These are phyloP conservation scores for Trypanosoma caninum DNA, from an alignment of 208 protist species.

Conservation along the genomic window DNA sequence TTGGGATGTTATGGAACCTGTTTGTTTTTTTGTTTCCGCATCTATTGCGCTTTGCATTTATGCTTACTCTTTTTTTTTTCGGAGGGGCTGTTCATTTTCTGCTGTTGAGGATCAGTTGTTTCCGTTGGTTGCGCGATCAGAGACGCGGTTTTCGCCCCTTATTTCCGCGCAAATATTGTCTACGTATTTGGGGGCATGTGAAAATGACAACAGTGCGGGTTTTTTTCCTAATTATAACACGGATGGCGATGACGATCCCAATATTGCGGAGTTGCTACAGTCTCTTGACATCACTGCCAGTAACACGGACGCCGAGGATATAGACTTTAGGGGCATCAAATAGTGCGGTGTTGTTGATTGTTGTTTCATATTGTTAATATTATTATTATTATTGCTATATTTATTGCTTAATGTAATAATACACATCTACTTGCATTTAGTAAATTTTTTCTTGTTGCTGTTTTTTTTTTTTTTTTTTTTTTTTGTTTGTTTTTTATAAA, in stretches of 20 bases:
- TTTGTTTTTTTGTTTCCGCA: conserved; percentile 75
- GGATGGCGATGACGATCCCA: background rate
- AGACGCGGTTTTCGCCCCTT: background rate
- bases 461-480: conserved; percentile 9
- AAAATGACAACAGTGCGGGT: background rate
- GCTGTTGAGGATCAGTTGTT: conserved; percentile 52
- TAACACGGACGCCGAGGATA: too few species aligned
- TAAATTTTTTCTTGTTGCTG: background rate
- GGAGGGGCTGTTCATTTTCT: conserved; percentile 43
- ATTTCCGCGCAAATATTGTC: background rate
- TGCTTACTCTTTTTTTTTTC: conserved; percentile 57
- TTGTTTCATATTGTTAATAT: too few species aligned
- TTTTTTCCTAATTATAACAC: background rate
- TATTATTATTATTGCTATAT: too few species aligned
- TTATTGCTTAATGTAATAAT: too few species aligned
- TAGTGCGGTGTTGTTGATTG: too few species aligned
- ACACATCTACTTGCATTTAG: background rate
- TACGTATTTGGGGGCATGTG: background rate
- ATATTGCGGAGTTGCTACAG: background rate
- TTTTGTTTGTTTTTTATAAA: conserved; percentile 9
- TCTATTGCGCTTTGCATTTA: conserved; percentile 45
- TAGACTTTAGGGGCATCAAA: too few species aligned
- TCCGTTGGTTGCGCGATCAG: background rate
- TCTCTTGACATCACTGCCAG: background rate
- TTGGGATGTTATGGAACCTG: conserved; percentile 85